phyloP scores from a whole-genome alignment of 495 filamentous ascomycete genomes.

The Aspergillus nidulans region DNA sequence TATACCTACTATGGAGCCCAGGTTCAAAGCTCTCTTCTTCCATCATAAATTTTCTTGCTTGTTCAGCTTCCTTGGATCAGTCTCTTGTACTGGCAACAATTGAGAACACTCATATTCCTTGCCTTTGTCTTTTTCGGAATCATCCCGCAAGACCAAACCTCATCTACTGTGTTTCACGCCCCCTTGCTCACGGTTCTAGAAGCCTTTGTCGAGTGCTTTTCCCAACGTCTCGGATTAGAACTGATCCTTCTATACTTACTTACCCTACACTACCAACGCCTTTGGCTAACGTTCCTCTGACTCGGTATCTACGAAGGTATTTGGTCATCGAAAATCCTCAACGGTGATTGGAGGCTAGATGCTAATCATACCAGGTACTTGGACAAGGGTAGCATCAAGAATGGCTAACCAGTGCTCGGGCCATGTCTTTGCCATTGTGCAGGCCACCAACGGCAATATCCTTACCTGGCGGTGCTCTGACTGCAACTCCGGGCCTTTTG shows the following conservation, averaged over 20 bases:
- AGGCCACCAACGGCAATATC: conserved; percentile 46
- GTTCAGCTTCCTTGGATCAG: background rate
- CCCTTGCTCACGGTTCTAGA: conserved; percentile 9
- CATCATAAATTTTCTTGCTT: background rate
- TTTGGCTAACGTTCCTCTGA: background rate
- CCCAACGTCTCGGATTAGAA: background rate
- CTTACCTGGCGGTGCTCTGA: conserved; percentile 47
- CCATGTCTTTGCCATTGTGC: conserved; percentile 42
- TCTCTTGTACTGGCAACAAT: background rate
- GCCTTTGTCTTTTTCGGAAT: background rate
- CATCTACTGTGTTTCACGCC: conserved; percentile 4
- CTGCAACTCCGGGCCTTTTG: conserved; percentile 47
- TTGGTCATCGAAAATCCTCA: background rate
- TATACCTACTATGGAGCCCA: conserved; percentile 24
- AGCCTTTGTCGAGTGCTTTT: background rate
- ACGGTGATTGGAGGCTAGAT: background rate
- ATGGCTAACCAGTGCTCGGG: conserved; percentile 49
- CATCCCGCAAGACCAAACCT: background rate
- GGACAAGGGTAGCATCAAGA: conserved; percentile 6
- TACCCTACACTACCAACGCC: background rate
- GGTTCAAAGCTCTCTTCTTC: conserved; percentile 13
- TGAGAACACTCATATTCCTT: background rate
- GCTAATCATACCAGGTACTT: background rate
- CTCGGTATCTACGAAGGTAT: conserved; percentile 3
- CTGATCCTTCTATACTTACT: background rate